These are phyloP conservation scores for Cordyceps pruinosa DNA, from an alignment of 2,329 filamentous ascomycete species.

Conservation along the genomic window DNA sequence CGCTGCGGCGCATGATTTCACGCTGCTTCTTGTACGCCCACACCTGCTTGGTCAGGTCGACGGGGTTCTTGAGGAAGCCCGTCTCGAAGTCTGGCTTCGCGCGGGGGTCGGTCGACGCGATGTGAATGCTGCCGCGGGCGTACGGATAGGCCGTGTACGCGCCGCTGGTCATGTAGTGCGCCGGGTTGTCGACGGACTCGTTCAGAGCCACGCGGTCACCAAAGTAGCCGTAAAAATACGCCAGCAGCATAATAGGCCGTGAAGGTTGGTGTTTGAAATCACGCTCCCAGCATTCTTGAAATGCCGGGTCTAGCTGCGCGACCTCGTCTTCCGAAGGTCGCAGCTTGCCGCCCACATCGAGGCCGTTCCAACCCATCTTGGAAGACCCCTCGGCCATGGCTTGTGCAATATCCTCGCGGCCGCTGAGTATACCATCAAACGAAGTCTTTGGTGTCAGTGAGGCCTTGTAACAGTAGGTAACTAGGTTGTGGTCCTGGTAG, in stretches of 20 bases:
- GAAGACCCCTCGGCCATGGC: constrained; percentile 19
- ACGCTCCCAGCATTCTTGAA: constrained; percentile 42
- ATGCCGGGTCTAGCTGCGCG: constrained; percentile 41
- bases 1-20: constrained; percentile 50
- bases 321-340: constrained; percentile 47
- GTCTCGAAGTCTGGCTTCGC: constrained; percentile 40
- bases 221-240: constrained; percentile 18
- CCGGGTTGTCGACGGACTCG: constrained; percentile 26
- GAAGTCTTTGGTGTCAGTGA: constrained; percentile 39
- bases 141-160: constrained; percentile 53
- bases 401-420: constrained; percentile 16
- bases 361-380: constrained; percentile 47
- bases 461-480: constrained; percentile 44
- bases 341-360: constrained; percentile 47
- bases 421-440: constrained; percentile 23
- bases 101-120: constrained; percentile 30
- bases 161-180: constrained; percentile 44
- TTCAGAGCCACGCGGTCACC: constrained; percentile 20
- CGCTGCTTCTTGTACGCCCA: constrained; percentile 59
- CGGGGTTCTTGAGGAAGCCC: constrained; percentile 40
- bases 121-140: constrained; percentile 53
- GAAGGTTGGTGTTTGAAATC: constrained; percentile 35
- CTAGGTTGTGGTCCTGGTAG: constrained; percentile 41
- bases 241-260: constrained; percentile 21
- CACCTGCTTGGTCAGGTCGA: constrained; percentile 49